These are phyloP conservation scores for Lonicera japonica DNA, from an alignment of 129 eudicot genomes.

Conservation along the genomic window DNA sequence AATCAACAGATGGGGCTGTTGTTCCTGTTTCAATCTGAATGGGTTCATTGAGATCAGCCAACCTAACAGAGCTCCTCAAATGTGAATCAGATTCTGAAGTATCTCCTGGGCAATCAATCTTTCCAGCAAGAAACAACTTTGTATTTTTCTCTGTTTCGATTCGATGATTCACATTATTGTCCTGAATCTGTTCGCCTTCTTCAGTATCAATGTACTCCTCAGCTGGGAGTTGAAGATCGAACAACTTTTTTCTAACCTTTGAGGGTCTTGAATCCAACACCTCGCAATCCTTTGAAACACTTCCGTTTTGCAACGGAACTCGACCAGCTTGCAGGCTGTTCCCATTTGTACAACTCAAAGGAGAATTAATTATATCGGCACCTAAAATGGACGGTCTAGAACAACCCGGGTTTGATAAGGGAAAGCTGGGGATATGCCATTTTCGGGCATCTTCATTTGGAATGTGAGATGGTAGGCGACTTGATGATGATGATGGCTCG, in stretches of 20 bases:
- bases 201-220: constrained; percentile 65
- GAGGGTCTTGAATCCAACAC: constrained; percentile 62
- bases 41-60: constrained; percentile 93
- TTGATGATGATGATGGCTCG: constrained; percentile 83
- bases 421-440: constrained; percentile 60
- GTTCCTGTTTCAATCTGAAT: constrained; percentile 39
- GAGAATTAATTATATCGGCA: constrained; percentile 49
- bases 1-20: constrained; percentile 30
- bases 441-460: constrained; percentile 46
- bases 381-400: constrained; percentile 52
- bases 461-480: constrained; percentile 53
- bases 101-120: constrained; percentile 16
- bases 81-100: constrained; percentile 25
- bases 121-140: constrained; percentile 9
- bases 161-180: constrained; percentile 21
- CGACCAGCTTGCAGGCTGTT: constrained; percentile 14
- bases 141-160: constrained; percentile 9
- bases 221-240: constrained; percentile 83
- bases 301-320: not conserved
- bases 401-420: constrained; percentile 31
- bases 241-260: constrained; percentile 70
- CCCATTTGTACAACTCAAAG: constrained; percentile 70
- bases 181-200: constrained; percentile 38
- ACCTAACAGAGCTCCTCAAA: constrained; percentile 37
- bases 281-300: constrained; percentile 44